These are phyloP conservation scores for Pleurostoma richardsiae DNA, from an alignment of 2,329 filamentous ascomycete species.

Conservation along the genomic window DNA sequence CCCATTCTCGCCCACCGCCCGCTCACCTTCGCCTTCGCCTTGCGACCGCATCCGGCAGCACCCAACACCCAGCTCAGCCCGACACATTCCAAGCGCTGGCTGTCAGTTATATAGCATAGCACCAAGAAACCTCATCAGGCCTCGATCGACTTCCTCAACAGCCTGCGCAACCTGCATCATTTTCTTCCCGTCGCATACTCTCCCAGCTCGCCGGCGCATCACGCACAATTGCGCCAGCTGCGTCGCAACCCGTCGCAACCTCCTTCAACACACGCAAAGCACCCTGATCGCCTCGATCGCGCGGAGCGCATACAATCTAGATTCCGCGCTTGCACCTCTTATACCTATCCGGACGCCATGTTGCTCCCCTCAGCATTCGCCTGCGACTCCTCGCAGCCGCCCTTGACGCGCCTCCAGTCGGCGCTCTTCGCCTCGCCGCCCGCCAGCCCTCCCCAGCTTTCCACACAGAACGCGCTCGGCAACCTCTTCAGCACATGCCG, in stretches of 20 bases:
- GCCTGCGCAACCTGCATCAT: too few species aligned
- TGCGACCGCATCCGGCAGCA: not conserved
- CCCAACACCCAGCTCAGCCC: too few species aligned
- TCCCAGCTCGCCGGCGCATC: too few species aligned
- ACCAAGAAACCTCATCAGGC: too few species aligned
- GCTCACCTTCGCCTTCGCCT: slow-evolving; percentile 3
- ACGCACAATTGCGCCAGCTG: not conserved
- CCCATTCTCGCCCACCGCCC: slow-evolving; percentile 5
- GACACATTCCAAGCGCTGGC: too few species aligned
- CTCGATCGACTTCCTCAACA: too few species aligned
- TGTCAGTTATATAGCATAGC: too few species aligned
- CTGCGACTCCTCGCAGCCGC: slow-evolving; percentile 49
- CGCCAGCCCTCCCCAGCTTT: slow-evolving; percentile 45
- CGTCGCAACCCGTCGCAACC: not conserved
- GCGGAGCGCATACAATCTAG: too few species aligned
- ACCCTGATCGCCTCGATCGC: too few species aligned
- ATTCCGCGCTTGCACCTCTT: too few species aligned
- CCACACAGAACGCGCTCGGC: slow-evolving; percentile 40
- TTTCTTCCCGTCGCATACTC: too few species aligned
- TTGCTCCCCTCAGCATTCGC: slow-evolving; percentile 53
- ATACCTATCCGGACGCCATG: slow-evolving; percentile 31
- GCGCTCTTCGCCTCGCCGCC: slow-evolving; percentile 55
- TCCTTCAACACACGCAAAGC: not conserved
- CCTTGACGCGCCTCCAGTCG: slow-evolving; percentile 37
- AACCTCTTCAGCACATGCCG: slow-evolving; percentile 57